phyloP scores from a whole-genome alignment of 331 rosid species.

The Acacia concinna region DNA sequence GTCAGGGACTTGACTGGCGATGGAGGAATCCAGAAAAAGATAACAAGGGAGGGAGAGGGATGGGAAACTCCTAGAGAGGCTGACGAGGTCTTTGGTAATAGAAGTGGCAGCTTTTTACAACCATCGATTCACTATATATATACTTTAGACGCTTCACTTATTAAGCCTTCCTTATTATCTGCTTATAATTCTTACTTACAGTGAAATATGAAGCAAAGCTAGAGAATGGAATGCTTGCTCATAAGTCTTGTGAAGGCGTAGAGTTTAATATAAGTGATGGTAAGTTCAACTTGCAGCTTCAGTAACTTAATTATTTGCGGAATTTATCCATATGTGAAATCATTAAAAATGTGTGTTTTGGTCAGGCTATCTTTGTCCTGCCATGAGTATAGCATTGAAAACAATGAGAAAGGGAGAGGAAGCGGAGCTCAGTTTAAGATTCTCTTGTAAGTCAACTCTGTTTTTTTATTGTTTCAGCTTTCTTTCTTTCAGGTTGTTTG shows the following conservation, averaged over 20 bases:
- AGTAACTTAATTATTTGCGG: background rate
- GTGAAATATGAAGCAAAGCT: constrained; percentile 60
- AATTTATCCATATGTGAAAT: background rate
- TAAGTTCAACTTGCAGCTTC: constrained; percentile 31
- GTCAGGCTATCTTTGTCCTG: constrained; percentile 59
- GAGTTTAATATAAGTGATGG: constrained; percentile 56
- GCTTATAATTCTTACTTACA: constrained; percentile 20
- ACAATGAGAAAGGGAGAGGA: constrained; percentile 73
- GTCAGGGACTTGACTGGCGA: constrained; percentile 58
- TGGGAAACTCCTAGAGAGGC: constrained; percentile 63
- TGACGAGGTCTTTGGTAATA: constrained; percentile 61
- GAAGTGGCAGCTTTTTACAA: background rate
- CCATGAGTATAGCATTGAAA: constrained; percentile 60
- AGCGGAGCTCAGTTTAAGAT: constrained; percentile 53
- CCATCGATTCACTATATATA: background rate
- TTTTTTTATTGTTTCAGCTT: background rate
- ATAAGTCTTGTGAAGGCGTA: constrained; percentile 41
- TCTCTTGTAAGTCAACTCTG: constrained; percentile 47
- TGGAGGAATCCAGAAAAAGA: constrained; percentile 66
- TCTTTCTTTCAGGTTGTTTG: background rate
- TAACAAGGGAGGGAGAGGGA: constrained; percentile 51
- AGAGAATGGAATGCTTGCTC: constrained; percentile 46
- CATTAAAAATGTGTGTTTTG: constrained; percentile 16
- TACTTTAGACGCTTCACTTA: background rate
- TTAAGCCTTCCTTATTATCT: background rate